Evolutionary conservation across 108 stramenopile species (phyloP), one percentile per base, ranked within the genome.

Genomic region (Pelagomonas calceolata): DNA sequence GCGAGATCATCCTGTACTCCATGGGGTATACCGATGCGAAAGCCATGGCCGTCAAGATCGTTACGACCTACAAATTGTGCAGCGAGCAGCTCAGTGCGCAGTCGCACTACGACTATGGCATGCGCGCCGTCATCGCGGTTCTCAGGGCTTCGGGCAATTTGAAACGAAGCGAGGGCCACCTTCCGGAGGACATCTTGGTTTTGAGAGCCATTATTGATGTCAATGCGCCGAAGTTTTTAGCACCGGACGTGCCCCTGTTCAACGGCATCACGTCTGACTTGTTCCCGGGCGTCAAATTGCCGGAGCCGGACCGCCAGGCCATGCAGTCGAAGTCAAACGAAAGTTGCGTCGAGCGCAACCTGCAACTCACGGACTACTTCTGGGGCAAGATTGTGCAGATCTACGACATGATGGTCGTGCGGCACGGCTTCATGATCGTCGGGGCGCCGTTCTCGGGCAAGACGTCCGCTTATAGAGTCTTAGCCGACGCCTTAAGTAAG

Each of bases 381-480:
- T 75, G 84, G 65, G 69, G 79, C 30, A 87, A 87, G 81, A 64
- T 85, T 35, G 85, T 87, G 37, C 86, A 87, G 76, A 76, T 84
- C 16, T 85, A 87, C 78, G 86, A 87, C 37, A 87, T 85, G 9
- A 85, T 85, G 72, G 80, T 87, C 26, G 86, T 87, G 36, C 78
- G 86, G 9, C 86, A 87, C 80, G 86, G 86, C 17, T 84, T 87
- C 82, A 87, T 87, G 86, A 73, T 87, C 16, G 86, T 87, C 4
- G 86, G 86, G 17, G 85, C 80, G 72, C 83, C 86, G 0, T 76
- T 80, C 10, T 78, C 73, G 16, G 86, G 86, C n/a, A 87, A 87
- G 66, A 68, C 85, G 17, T 34, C 79, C 26, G 79, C 78, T 68
- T 67, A 68, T 7, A 67, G 70, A 65, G 79, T 83, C 17, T 79